Percentiles rank a stretch among this genome's conserved stretches.
Evolutionary conservation across 371 early-diverging fungal genomes (phyloP).

Genomic region (Mucor circinelloides): DNA sequence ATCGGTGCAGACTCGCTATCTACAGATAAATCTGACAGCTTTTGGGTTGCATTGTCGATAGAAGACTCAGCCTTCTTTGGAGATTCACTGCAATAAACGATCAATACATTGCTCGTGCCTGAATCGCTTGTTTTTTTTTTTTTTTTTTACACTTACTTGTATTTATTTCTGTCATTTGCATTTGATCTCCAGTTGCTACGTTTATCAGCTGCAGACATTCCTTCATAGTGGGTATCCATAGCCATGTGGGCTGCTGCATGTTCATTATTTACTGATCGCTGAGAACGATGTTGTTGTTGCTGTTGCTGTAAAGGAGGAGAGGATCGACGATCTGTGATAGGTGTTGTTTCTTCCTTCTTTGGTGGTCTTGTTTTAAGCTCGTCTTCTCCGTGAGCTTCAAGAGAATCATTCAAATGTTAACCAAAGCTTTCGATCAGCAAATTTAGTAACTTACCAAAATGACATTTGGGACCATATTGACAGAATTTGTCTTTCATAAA

Average conservation of each 20-base stretch:
- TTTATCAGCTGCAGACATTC: background rate
- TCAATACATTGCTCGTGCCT: background rate
- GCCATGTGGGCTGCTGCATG: background rate
- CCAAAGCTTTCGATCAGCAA: background rate
- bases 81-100: background rate
- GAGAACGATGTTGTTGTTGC: background rate
- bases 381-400: slow-evolving; percentile 24
- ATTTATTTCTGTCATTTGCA: background rate
- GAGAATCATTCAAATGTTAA: background rate
- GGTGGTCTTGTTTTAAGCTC: slow-evolving; percentile 35
- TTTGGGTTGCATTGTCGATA: background rate
- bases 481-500: slow-evolving; percentile 78
- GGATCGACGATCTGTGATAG: background rate
- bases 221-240: background rate
- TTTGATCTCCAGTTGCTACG: slow-evolving; percentile 2
- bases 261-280: background rate
- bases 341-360: slow-evolving; percentile 8
- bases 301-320: background rate
- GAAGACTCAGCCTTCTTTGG: background rate
- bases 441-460: slow-evolving; percentile 62
- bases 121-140: no score
- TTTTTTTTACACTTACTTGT: background rate
- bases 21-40: background rate
- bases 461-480: slow-evolving; percentile 83
- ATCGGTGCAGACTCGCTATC: background rate